Percentiles rank a stretch among this genome's conserved stretches.
phyloP scores from a whole-genome alignment of 202 grass and related monocot species.

The Hordeum pubiflorum region DNA sequence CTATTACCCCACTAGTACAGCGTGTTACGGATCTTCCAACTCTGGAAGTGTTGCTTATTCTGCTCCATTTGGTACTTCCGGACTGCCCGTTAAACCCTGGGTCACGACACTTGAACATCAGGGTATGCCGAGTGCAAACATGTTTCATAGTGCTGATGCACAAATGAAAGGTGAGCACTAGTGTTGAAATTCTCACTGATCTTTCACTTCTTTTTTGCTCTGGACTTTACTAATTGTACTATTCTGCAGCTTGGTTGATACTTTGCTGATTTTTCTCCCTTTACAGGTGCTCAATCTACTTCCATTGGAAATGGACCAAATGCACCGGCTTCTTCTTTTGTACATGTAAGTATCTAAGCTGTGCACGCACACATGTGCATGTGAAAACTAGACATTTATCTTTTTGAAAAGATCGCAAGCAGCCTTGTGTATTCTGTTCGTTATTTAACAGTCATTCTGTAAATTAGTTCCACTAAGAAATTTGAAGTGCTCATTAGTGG shows the following conservation, averaged over 20 bases:
- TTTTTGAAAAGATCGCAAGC: background rate
- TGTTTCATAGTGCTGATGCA: conserved; percentile 6
- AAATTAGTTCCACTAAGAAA: background rate
- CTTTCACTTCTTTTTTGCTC: background rate
- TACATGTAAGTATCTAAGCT: conserved; percentile 38
- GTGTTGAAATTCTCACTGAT: background rate
- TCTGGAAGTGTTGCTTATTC: conserved; percentile 32
- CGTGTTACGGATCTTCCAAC: conserved; percentile 29
- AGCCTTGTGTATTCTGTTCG: background rate
- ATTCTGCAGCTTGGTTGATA: conserved; percentile 5
- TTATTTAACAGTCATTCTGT: background rate
- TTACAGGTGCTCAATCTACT: conserved; percentile 32
- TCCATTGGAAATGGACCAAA: conserved; percentile 23
- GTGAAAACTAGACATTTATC: background rate
- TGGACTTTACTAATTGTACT: background rate
- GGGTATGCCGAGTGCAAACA: background rate
- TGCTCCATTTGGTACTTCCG: conserved; percentile 22
- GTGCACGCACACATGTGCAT: background rate
- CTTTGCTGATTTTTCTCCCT: conserved; percentile 5
- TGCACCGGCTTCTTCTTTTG: conserved; percentile 3
- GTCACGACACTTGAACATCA: background rate
- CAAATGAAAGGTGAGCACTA: conserved; percentile 16
- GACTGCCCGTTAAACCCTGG: background rate
- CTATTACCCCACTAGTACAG: conserved; percentile 45
- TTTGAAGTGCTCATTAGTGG: background rate